Base-by-base conservation (phyloP, 345 rosid genomes). In the Carallia brachiata region DNA sequence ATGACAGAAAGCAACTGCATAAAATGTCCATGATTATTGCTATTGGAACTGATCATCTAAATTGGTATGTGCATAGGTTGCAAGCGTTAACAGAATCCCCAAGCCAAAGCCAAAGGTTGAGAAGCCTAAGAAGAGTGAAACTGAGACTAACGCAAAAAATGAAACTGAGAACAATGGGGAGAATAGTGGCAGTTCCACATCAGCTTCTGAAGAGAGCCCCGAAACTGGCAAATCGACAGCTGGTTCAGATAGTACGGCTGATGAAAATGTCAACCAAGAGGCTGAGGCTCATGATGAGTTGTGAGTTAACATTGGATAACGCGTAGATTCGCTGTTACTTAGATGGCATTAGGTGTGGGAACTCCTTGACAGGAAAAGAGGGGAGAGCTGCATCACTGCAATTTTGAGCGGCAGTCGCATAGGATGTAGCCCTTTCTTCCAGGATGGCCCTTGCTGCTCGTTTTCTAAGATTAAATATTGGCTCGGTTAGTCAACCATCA, bases 61-160 rank as follows among this genome's bases (percentile, higher is more conserved):
- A 34, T 70, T 31, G 57, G 31, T 27, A 37, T 18, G 65, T 58
- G 44, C 66, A n/a, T 58, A 95, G 99, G 92, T 88, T 12, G 71
- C 84, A 1, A 83, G 83, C 34, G 79, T 88, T 16, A 81, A 82
- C 68, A 87, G 68, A 78, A 95, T 95, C 40, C 94, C 99, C 10
- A 92, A 90, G 85, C 99, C 97, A 50, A 95, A 89, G 81, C 96
- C 96, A 16, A 91, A 89, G 79, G 74, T 80, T 56, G 97, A 90
- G 86, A 88, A 94, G 84, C 78, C 85, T 0, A 62, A 78, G n/a
- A 87, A 85, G 81, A 86, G 74, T 31, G 96, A 90, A 76, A 82
- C 84, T 36, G 83, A 80, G 73, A 66, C 74, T 50, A 62, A 64
- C 61, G 72, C 66, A 13, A 82, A 85, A 66, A 75, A 73, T 18